Base-by-base conservation (phyloP, 2,329 filamentous ascomycete species). In the Alternaria atra region DNA sequence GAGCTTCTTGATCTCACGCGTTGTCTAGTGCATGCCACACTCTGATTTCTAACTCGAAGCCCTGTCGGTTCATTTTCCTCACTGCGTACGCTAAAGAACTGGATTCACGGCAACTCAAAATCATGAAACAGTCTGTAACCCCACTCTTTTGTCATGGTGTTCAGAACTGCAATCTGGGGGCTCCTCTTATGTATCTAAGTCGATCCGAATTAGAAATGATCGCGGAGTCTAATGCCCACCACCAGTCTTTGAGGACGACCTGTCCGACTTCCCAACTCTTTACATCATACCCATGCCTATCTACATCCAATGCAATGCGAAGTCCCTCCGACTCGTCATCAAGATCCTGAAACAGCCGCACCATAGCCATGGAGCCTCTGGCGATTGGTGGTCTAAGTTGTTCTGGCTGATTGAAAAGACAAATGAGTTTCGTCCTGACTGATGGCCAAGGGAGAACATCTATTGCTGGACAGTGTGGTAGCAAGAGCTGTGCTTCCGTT, bases 371-470 rank as follows among this genome's bases (percentile, higher is more conserved):
- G 35, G 35, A 8, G 2, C 35, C 35, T 37, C 35, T 37, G 6
- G 35, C 35, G n/a, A 37, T 37, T 2, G 35, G 35, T 6, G 35
- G 35, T 37, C 35, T 17, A 6, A 37, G 15, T 15, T 37, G 35
- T 0, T 37, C 35, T 17, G 35, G 35, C 35, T 37, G 35, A 4
- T 7, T 37, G 7, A 37, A 37, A 8, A 37, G 35, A 37, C 30
- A 46, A 29, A 55, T 47, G 12, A 55, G 52, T 23, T 46, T 55
- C 13, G 32, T 44, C 10, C 52, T 30, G 15, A 55, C 17, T 4
- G 52, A 46, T 13, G 42, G 52, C 52, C 52, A 47, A 13, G 42
- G 42, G 15, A 55, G 17, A 4, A 35, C 15, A 15, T 55, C 52
- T 9, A 55, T 34, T 10, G 35, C 15, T 12, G 52, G 52, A 17